Percentiles rank a stretch among this genome's conserved stretches.
Evolutionary conservation across 1,139 yeast genomes (phyloP).

Genomic region (Debaryomyces fabryi): DNA sequence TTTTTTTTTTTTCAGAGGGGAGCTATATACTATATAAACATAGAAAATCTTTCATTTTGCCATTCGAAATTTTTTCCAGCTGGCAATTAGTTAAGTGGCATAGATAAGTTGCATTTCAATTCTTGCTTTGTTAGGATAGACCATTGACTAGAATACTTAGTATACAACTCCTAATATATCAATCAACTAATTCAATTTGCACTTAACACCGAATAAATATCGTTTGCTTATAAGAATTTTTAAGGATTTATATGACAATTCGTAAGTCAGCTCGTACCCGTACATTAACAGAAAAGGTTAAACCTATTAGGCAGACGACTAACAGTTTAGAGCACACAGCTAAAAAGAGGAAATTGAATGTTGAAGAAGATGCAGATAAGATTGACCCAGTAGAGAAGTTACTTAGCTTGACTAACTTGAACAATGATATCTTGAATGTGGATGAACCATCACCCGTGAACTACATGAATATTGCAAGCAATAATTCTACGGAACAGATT

Average conservation of each 20-base stretch:
- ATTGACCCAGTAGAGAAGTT: constrained; percentile 51
- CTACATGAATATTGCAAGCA: constrained; percentile 9
- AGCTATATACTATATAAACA: constrained; percentile 8
- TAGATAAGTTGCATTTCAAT: constrained; percentile 3
- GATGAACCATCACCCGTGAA: constrained; percentile 18
- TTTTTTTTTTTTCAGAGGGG: constrained; percentile 9
- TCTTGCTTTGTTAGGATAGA: not conserved
- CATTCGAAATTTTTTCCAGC: not conserved
- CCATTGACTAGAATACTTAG: not conserved
- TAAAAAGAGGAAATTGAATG: constrained; percentile 20
- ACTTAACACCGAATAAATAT: not conserved
- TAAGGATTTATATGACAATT: constrained; percentile 21
- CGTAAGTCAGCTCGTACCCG: constrained; percentile 40
- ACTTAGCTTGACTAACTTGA: constrained; percentile 38
- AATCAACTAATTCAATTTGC: constrained; percentile 1
- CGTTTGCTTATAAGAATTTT: constrained; percentile 8
- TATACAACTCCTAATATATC: not conserved
- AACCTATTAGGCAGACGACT: constrained; percentile 15
- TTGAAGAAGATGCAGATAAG: constrained; percentile 28
- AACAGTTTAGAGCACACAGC: constrained; percentile 13
- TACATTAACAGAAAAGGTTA: constrained; percentile 26
- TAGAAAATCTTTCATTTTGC: constrained; percentile 1
- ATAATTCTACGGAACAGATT: constrained; percentile 11
- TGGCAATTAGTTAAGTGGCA: not conserved
- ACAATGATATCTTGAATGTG: constrained; percentile 32